A percentile compares a stretch with the other conserved stretches of the same genome.
Evolutionary conservation across 495 filamentous ascomycete genomes (phyloP).

Genomic region (Penicillium herquei): DNA sequence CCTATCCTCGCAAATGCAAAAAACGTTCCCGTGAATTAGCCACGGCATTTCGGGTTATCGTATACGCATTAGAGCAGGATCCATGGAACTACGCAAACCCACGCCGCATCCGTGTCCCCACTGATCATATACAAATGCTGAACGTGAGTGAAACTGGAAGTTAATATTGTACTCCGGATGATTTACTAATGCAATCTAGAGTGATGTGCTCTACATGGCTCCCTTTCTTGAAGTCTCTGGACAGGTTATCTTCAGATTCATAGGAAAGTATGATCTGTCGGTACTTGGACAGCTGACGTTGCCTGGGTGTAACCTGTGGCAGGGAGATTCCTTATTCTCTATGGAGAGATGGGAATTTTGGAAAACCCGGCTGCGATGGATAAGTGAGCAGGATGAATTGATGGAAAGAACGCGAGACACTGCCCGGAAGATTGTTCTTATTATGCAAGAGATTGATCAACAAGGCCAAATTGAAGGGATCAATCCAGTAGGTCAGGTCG

Average conservation of each 20-base stretch:
- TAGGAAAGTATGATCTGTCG: conserved; percentile 7
- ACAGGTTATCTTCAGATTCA: background rate
- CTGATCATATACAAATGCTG: too few relatives aligned
- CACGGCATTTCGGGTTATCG: too few relatives aligned
- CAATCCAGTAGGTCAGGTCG: background rate
- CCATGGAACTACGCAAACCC: too few relatives aligned
- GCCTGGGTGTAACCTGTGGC: background rate
- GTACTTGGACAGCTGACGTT: background rate
- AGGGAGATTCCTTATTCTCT: conserved; percentile 3
- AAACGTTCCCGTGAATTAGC: too few relatives aligned
- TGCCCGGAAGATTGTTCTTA: background rate
- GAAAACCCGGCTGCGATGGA: background rate
- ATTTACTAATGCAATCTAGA: too few relatives aligned
- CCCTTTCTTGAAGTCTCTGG: too few relatives aligned
- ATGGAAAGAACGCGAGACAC: background rate
- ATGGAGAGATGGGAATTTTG: conserved; percentile 1
- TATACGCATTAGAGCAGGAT: too few relatives aligned
- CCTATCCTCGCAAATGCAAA: too few relatives aligned
- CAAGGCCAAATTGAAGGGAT: background rate
- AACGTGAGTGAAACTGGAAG: too few relatives aligned
- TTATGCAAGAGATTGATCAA: conserved; percentile 13
- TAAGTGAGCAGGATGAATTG: conserved; percentile 1
- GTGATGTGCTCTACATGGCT: too few relatives aligned
- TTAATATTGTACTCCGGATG: too few relatives aligned
- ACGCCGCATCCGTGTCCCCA: too few relatives aligned